Evolutionary conservation across 2,329 filamentous ascomycete genomes (phyloP), one percentile per base, ranked within the genome.

Genomic region (Fusarium verrucosum): DNA sequence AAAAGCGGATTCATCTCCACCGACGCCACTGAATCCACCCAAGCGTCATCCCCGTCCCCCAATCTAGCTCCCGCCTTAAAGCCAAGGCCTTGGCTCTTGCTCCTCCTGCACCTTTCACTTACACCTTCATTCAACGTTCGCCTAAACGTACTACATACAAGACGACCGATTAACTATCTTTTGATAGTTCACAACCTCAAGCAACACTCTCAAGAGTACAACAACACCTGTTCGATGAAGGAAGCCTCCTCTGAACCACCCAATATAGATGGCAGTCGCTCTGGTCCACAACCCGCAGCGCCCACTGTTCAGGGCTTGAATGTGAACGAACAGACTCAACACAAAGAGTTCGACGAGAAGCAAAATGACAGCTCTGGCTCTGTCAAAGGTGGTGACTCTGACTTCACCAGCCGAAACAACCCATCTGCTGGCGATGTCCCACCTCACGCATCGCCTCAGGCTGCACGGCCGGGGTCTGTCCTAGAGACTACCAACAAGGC

Each of bases 391-490:
- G 17, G 50, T 60, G 51, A 64, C 53, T 57, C 68, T 33, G 68
- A 69, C 37, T 45, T 55, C 23, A 16, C 50, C 10, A 43, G 52
- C 40, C 49, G 58, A 45, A 58, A 68, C 47, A 59, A 58, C 50
- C 49, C 66, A 45, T 52, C 69, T 52, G 54, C 69, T 46, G 57
- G 54, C 19, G 47, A 70, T 42, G 41, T 62, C 53, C 47, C 79
- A 77, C 73, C 78, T 78, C 70, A 73, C 75, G 65, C 78, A 81
- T 77, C 78, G 77, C 69, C 80, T 78, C 75, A 85, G 77, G 75
- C 75, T 82, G 79, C 83, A 81, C 76, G 80, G 79, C 72, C 80
- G 84, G 80, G 85, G 85, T 32, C 82, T 87, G 72, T 87, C 83
- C 50, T 88, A 85, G 70, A 66, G 42, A 30, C 37, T 47, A 45